These are phyloP conservation scores for Fraxinus greggii DNA, from an alignment of 305 asterid genomes.

Conservation along the genomic window DNA sequence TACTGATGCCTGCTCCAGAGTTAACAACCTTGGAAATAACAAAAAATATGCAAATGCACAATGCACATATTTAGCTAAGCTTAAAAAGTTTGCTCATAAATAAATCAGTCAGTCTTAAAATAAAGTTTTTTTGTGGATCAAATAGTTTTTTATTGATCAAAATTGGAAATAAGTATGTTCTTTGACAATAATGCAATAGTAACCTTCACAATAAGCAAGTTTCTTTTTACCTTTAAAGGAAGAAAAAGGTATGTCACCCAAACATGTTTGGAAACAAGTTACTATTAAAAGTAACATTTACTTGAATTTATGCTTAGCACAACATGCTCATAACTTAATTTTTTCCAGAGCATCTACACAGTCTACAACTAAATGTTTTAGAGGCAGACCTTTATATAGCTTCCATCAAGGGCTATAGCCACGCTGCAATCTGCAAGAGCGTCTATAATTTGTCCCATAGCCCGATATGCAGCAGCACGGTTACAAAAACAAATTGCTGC, in stretches of 20 bases:
- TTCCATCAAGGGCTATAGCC: conserved; percentile 90
- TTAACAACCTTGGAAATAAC: neutral
- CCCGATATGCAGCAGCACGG: conserved; percentile 95
- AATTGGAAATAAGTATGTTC: neutral
- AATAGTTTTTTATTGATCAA: neutral
- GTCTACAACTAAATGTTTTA: conserved; percentile 19
- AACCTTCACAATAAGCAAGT: neutral
- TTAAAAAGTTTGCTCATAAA: neutral
- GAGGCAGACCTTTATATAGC: conserved; percentile 72
- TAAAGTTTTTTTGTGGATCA: neutral
- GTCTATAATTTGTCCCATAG: conserved; percentile 84
- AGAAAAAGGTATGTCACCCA: neutral
- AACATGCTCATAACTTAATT: neutral
- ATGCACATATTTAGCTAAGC: neutral
- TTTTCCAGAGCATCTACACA: conserved; percentile 7
- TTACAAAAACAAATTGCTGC: conserved; percentile 92
- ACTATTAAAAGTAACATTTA: neutral
- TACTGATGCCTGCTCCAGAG: neutral
- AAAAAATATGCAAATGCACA: neutral
- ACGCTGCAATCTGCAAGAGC: conserved; percentile 96
- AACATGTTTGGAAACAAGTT: neutral
- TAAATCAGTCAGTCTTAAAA: neutral
- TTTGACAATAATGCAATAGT: neutral
- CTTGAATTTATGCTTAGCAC: neutral
- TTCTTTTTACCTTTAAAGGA: neutral